Evolutionary conservation across 768 basidiomycete species (phyloP).

Genomic region (Scleroderma citrinum): DNA sequence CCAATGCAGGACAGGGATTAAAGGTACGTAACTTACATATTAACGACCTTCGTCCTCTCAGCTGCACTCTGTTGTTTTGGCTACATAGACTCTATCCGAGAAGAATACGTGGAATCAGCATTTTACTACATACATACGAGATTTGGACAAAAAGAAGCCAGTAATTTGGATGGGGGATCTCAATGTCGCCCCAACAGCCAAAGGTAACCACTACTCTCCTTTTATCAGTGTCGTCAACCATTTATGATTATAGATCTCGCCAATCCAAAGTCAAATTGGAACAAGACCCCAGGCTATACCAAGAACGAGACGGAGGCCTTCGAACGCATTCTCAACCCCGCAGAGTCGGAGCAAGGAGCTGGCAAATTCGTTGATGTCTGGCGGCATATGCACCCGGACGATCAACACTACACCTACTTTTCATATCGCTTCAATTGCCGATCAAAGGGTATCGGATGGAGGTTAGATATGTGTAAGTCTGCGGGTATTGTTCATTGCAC

Average conservation of each 20-base stretch:
- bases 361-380: slow-evolving; percentile 73
- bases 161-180: slow-evolving; percentile 88
- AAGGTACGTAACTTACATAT: slow-evolving; percentile 43
- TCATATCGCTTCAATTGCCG: slow-evolving; percentile 80
- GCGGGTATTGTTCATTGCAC: not conserved
- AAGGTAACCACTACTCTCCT: slow-evolving; percentile 37
- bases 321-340: slow-evolving; percentile 56
- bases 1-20: slow-evolving; percentile 72
- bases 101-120: slow-evolving; percentile 79
- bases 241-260: slow-evolving; percentile 46
- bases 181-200: slow-evolving; percentile 77
- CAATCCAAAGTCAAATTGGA: slow-evolving; percentile 74
- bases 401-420: slow-evolving; percentile 80
- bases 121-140: slow-evolving; percentile 67
- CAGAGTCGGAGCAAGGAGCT: slow-evolving; percentile 29
- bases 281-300: slow-evolving; percentile 83
- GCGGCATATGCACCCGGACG: slow-evolving; percentile 61
- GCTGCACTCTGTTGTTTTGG: not conserved
- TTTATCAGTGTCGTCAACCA: not conserved
- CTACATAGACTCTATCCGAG: slow-evolving; percentile 56
- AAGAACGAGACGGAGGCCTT: slow-evolving; percentile 76
- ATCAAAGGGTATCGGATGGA: slow-evolving; percentile 78
- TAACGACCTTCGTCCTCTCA: not conserved
- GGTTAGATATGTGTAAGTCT: slow-evolving; percentile 75
- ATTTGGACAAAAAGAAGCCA: slow-evolving; percentile 71